Base-by-base conservation (phyloP, 2,329 filamentous ascomycete species). In the Colletotrichum sp. region DNA sequence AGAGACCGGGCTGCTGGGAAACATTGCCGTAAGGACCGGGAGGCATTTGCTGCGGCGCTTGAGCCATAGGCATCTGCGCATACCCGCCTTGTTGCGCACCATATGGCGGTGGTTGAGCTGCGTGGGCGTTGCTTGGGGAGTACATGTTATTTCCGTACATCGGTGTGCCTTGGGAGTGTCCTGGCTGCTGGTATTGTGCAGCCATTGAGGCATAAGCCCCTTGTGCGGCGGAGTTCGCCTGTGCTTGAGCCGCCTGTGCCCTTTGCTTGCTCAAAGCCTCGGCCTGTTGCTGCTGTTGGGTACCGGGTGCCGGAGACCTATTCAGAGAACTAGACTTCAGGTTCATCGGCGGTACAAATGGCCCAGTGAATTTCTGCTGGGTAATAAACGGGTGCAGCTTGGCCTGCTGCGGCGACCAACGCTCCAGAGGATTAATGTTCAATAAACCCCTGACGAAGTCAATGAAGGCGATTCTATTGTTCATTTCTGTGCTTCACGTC, bases 361-460 rank as follows among this genome's bases (percentile, higher is more conserved):
- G 95, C 1, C 95, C 96, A 0, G 96, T 98, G 81, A 93, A 99
- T 86, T 98, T 99, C 81, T 97, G 94, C 82, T 99, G 97, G 1
- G 97, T 99, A 81, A 99, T 99, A 84, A 99, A 99, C 1, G 97
- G 97, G 81, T 99, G 97, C 73, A 98, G 87, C 82, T 98, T 98
- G 38, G 97, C 97, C 85, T 99, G 97, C 80, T 98, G 96, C 8
- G 97, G 97, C 6, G 97, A 98, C 97, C 97, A 99, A 82, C 97
- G 89, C 84, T 99, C 97, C 38, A 99, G 89, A 5, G 97, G 97
- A 81, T 98, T 99, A 81, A 98, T 97, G 74, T 94, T 98, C 71
- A 99, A 87, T 51, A 99, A 85, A 16, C 97, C 97, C 77, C 97
- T 92, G 29, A 98, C 97, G 79, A 99, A 99, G 83, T 99, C 97